These are phyloP conservation scores for Sporisorium exsertum DNA, from an alignment of 1,284 basidiomycete species.

Conservation along the genomic window DNA sequence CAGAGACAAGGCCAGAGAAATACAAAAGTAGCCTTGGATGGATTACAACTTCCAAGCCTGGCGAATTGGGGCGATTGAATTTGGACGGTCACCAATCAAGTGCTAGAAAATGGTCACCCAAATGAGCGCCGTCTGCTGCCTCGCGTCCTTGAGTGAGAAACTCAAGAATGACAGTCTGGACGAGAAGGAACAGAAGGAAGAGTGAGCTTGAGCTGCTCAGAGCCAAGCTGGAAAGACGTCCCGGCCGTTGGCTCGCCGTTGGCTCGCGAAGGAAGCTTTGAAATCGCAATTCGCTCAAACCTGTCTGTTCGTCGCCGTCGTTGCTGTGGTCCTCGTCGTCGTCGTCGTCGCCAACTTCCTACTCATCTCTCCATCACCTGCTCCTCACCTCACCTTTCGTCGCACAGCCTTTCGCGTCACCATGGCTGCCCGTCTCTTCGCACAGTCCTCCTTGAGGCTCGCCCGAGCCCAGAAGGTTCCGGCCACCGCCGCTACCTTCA, in stretches of 20 bases:
- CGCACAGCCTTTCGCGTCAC: constrained; percentile 36
- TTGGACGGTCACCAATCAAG: constrained; percentile 29
- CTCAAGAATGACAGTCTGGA: neutral
- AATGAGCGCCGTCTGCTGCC: constrained; percentile 3
- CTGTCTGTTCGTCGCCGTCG: constrained; percentile 16
- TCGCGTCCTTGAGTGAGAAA: neutral
- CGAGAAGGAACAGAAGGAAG: constrained; percentile 28
- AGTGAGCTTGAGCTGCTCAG: neutral
- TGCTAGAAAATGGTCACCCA: constrained; percentile 31
- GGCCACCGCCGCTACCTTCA: constrained; percentile 46
- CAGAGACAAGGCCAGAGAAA: neutral
- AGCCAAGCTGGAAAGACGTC: neutral
- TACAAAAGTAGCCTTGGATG: neutral
- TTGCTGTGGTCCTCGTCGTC: neutral
- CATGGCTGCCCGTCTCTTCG: constrained; percentile 57
- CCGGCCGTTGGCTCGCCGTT: neutral
- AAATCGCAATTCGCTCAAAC: neutral
- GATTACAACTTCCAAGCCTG: constrained; percentile 5
- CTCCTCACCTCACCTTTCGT: constrained; percentile 21
- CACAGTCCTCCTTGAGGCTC: constrained; percentile 55
- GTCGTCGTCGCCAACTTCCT: neutral
- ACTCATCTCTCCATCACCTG: constrained; percentile 3
- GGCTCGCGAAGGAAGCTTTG: constrained; percentile 19
- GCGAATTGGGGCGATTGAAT: constrained; percentile 1
- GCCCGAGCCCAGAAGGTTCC: constrained; percentile 49